These are phyloP conservation scores for Urtica urens DNA, from an alignment of 306 rosid genomes.

Conservation along the genomic window DNA sequence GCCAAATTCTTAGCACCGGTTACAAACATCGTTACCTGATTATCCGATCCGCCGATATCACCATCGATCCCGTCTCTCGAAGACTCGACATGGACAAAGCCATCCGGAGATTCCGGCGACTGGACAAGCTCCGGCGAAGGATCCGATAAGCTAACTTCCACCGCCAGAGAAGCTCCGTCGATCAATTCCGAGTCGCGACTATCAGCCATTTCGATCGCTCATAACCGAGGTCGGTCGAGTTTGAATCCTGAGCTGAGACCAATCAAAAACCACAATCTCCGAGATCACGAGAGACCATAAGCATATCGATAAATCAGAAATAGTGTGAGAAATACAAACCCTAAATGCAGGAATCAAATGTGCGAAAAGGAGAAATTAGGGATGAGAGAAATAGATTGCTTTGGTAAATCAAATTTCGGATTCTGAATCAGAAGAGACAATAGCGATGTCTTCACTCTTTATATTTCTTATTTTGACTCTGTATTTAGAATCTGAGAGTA, in stretches of 20 bases:
- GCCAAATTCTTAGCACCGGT: not conserved
- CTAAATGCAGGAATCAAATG: constrained; percentile 2
- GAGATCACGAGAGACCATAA: not conserved
- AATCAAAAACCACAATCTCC: not conserved
- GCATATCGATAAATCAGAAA: not conserved
- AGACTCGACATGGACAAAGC: constrained; percentile 6
- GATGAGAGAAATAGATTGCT: too few relatives aligned
- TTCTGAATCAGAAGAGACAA: too few relatives aligned
- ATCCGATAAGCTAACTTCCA: constrained; percentile 4
- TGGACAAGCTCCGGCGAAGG: constrained; percentile 14
- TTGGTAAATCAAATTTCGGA: too few relatives aligned
- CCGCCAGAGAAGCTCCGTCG: constrained; percentile 9
- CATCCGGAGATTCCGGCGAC: constrained; percentile 16
- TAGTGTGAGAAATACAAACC: constrained; percentile 3
- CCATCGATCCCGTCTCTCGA: not conserved
- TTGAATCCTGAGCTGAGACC: constrained; percentile 28
- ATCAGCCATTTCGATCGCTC: constrained; percentile 48
- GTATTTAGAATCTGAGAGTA: too few relatives aligned
- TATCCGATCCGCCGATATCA: constrained; percentile 11
- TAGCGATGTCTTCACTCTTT: too few relatives aligned
- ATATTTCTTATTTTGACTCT: too few relatives aligned
- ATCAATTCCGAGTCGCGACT: constrained; percentile 22
- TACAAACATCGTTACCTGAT: constrained; percentile 23
- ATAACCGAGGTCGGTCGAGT: constrained; percentile 26
- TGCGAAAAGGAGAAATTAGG: not conserved